A percentile compares a stretch with the other conserved stretches of the same genome.
Evolutionary conservation across 1,139 yeast genomes (phyloP).

Genomic region (Protomyces pachydermus): DNA sequence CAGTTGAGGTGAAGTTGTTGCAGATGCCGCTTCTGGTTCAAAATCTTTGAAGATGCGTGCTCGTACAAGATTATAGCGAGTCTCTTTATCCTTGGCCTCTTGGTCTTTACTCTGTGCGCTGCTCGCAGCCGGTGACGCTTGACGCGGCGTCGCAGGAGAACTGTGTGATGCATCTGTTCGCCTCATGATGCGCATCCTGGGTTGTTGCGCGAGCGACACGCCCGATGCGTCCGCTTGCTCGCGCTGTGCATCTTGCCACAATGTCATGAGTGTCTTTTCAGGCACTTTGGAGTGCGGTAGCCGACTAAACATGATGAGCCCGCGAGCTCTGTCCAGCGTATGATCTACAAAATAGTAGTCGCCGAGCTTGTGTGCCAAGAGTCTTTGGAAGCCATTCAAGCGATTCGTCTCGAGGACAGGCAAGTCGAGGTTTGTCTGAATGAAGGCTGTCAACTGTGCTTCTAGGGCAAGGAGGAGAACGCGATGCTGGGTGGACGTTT

Average conservation of each 20-base stretch:
- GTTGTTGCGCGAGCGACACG: not conserved
- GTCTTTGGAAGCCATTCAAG: slow-evolving; percentile 18
- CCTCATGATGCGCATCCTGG: slow-evolving; percentile 14
- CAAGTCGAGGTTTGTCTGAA: not conserved
- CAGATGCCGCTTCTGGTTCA: not conserved
- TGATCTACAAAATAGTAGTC: slow-evolving; percentile 20
- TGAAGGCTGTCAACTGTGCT: not conserved
- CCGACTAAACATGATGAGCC: slow-evolving; percentile 8
- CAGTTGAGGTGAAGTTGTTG: not conserved
- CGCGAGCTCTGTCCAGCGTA: slow-evolving; percentile 2
- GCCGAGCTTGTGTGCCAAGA: slow-evolving; percentile 23
- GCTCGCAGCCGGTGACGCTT: slow-evolving; percentile 2
- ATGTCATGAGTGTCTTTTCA: not conserved
- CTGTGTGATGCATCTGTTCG: not conserved
- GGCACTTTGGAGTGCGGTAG: slow-evolving; percentile 13
- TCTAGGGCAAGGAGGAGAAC: not conserved
- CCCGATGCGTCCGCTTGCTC: not conserved
- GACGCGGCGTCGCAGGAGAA: not conserved
- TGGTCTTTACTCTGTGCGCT: slow-evolving; percentile 5
- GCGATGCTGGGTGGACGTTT: not conserved
- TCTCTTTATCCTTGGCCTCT: slow-evolving; percentile 19
- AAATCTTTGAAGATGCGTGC: slow-evolving; percentile 25
- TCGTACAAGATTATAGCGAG: slow-evolving; percentile 19
- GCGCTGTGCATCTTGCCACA: not conserved
- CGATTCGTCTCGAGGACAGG: slow-evolving; percentile 5